Evolutionary conservation across 75 land plant genomes (phyloP), one percentile per base, ranked within the genome.

Genomic region (Selaginella moellendorffii): DNA sequence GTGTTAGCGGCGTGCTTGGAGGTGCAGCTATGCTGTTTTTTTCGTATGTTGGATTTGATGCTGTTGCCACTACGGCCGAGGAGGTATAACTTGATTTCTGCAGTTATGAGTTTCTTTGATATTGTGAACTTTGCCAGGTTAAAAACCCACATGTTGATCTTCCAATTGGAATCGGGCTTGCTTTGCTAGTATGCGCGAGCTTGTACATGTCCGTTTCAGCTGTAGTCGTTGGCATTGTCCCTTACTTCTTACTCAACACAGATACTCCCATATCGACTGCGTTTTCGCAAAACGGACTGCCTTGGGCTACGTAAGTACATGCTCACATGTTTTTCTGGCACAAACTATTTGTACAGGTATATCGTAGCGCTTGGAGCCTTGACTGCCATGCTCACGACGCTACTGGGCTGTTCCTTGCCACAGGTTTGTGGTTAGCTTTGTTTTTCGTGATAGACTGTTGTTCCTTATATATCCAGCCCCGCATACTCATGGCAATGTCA

Each of bases 41-140:
- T 19, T 56, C 59, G 5, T 56, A 56, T n/a, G 24, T 56, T 56
- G 59, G 59, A 56, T 56, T 56, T 19, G 59, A 56, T 56, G 59
- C 59, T 21, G 24, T 56, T 56, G 59, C 59, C n/a, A 56, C 23
- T n/a, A 56, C 59, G 25, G 59, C 59, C n/a, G 59, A 56, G n/a
- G 59, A 56, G 59, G 59, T 56, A 56, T 8, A 18, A 46, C 14
- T 10, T 46, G 10, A 21, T 56, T 8, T 36, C 10, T 36, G 14
- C 14, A 36, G 10, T 5, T 14, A 36, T 36, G 14, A 5, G 14
- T 36, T 36, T 36, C 46, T 36, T 36, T 5, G 46, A 36, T 14
- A 36, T 5, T 36, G 46, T 36, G 5, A 5, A 36, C 46, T 36
- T 36, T 36, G 46, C 14, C 59, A 56, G 59, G 59, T 56, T 19